Percentiles rank a stretch among this genome's conserved stretches.
phyloP scores from a whole-genome alignment of 148 eudicot genomes.

The Talinum fruticosum region DNA sequence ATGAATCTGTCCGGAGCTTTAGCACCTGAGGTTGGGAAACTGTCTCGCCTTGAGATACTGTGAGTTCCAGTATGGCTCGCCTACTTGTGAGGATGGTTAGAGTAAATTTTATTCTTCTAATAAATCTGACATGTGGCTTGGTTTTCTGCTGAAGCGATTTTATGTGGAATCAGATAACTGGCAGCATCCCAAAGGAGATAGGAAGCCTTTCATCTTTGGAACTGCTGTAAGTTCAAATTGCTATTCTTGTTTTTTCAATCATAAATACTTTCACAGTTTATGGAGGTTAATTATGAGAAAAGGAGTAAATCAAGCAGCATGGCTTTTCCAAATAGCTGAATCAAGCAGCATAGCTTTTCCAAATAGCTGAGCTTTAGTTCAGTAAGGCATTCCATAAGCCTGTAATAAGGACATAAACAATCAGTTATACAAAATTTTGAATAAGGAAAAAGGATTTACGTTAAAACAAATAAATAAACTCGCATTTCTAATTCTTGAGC shows the following conservation, averaged over 20 bases:
- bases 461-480: background rate
- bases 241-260: constrained; percentile 1
- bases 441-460: background rate
- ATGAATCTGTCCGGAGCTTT: constrained; percentile 73
- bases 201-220: constrained; percentile 60
- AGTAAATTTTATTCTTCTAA: background rate
- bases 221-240: constrained; percentile 56
- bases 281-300: background rate
- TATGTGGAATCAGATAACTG: constrained; percentile 82
- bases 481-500: background rate
- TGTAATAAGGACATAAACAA: background rate
- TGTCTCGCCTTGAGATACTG: constrained; percentile 58
- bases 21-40: constrained; percentile 69
- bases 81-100: background rate
- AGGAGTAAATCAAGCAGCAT: background rate
- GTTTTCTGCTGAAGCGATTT: constrained; percentile 47
- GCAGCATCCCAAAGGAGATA: constrained; percentile 79
- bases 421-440: background rate
- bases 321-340: background rate
- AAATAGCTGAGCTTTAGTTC: background rate
- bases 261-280: background rate
- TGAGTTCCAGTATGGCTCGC: constrained; percentile 33
- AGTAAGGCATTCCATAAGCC: no score
- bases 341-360: background rate
- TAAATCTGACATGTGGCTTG: constrained; percentile 11